Conservation (phyloP, 306 rosid species). For the Gleditsia sinensis region DNA sequence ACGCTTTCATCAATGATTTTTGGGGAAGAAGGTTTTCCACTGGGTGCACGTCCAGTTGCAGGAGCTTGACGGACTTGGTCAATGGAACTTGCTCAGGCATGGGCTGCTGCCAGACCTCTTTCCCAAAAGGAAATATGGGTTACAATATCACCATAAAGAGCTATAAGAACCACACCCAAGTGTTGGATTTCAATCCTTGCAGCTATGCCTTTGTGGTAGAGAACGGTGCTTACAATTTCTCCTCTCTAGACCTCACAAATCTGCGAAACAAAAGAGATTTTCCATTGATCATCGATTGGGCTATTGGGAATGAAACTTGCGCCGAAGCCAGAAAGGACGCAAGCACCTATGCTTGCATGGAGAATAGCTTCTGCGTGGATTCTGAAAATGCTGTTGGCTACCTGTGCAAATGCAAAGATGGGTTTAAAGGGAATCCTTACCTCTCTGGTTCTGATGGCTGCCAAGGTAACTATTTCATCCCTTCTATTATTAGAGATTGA, state of each 20-base stretch:
- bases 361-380: background rate
- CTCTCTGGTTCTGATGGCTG: slow-evolving; percentile 34
- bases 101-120: slow-evolving; percentile 15
- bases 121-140: background rate
- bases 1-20: background rate
- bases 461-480: background rate
- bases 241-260: background rate
- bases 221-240: slow-evolving; percentile 33
- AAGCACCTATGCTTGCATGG: slow-evolving; percentile 14
- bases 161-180: accelerated
- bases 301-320: slow-evolving; percentile 39
- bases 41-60: slow-evolving; percentile 1
- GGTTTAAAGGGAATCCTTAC: slow-evolving; percentile 43
- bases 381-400: slow-evolving; percentile 14
- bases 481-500: background rate
- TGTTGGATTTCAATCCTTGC: slow-evolving; percentile 31
- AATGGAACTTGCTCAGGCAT: background rate
- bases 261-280: background rate
- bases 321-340: background rate
- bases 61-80: background rate
- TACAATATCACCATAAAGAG: slow-evolving; percentile 12
- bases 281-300: slow-evolving; percentile 53
- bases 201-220: slow-evolving; percentile 42
- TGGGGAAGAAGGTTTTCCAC: background rate
- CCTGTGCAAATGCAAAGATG: slow-evolving; percentile 35